Evolutionary conservation across 306 rosid genomes (phyloP).

Genomic region (Vigna unguiculata): DNA sequence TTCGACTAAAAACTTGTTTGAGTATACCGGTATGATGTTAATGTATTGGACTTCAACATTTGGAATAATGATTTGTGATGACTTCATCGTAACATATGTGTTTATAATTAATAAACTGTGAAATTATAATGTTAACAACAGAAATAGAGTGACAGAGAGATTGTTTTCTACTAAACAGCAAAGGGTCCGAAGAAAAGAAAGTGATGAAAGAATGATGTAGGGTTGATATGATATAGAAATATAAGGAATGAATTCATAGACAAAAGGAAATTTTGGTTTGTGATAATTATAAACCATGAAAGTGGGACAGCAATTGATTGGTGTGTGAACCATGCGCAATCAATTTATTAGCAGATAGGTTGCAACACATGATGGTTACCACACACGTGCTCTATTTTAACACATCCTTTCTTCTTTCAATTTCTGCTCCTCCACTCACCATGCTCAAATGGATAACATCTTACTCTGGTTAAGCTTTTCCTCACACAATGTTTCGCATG

Average conservation of each 20-base stretch:
- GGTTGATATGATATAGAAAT: neutral
- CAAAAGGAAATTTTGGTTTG: neutral
- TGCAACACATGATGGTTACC: conserved; percentile 27
- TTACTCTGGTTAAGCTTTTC: conserved; percentile 8
- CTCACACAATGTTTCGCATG: no score
- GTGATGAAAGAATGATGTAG: neutral
- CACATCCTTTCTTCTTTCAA: neutral
- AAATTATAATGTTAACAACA: no score
- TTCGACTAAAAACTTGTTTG: no score
- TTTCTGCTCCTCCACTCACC: neutral
- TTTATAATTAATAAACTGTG: no score
- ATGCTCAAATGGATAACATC: neutral
- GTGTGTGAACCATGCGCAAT: conserved; percentile 52
- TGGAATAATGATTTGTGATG: neutral
- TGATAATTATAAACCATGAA: neutral
- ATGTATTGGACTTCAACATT: no score
- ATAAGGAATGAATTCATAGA: neutral
- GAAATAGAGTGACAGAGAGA: no score
- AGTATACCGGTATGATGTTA: no score
- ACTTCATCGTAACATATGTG: neutral
- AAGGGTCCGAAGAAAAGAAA: neutral
- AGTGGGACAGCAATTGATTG: conserved; percentile 47
- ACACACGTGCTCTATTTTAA: conserved; percentile 26
- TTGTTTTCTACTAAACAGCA: no score
- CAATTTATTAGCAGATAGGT: conserved; percentile 30